phyloP scores from a whole-genome alignment of 2,329 filamentous ascomycete genomes.

The Fusarium pseudoanthophilum region DNA sequence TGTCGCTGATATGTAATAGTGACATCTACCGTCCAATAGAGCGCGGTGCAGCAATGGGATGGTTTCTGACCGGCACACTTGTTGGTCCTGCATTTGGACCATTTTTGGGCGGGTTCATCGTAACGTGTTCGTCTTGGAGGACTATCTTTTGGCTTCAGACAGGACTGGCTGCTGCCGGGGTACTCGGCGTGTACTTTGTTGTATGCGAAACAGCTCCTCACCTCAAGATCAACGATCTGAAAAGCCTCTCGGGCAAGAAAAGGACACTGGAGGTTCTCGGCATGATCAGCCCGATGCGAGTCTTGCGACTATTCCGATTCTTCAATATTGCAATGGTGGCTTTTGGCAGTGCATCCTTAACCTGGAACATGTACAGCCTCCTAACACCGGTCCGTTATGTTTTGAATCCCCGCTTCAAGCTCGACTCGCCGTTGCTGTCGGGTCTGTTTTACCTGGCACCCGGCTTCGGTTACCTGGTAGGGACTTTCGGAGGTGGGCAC shows the following conservation, averaged over 20 bases:
- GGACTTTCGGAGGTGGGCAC: slow-evolving; percentile 77
- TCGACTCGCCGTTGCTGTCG: slow-evolving; percentile 72
- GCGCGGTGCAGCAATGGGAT: slow-evolving; percentile 77
- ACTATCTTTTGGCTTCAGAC: slow-evolving; percentile 83
- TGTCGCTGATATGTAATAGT: slow-evolving; percentile 43
- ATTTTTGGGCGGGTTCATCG: slow-evolving; percentile 79
- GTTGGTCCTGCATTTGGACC: slow-evolving; percentile 77
- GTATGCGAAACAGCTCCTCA: slow-evolving; percentile 79
- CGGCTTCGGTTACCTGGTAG: slow-evolving; percentile 74
- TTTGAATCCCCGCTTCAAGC: slow-evolving; percentile 77
- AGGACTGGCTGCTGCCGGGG: slow-evolving; percentile 70
- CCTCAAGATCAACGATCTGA: slow-evolving; percentile 70
- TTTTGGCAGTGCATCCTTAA: slow-evolving; percentile 69
- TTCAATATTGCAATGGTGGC: slow-evolving; percentile 72
- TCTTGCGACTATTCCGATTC: slow-evolving; percentile 72
- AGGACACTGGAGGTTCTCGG: slow-evolving; percentile 66
- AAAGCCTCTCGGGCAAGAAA: slow-evolving; percentile 59
- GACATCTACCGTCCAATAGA: slow-evolving; percentile 74
- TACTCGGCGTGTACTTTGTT: slow-evolving; percentile 70
- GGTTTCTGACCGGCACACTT: slow-evolving; percentile 77
- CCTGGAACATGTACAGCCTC: slow-evolving; percentile 77
- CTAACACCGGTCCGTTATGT: slow-evolving; percentile 76
- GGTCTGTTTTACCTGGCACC: slow-evolving; percentile 81
- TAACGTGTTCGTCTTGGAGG: slow-evolving; percentile 77
- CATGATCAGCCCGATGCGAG: slow-evolving; percentile 74